These are phyloP conservation scores for Adansonia rubrostipa DNA, from an alignment of 441 rosid species.

Conservation along the genomic window DNA sequence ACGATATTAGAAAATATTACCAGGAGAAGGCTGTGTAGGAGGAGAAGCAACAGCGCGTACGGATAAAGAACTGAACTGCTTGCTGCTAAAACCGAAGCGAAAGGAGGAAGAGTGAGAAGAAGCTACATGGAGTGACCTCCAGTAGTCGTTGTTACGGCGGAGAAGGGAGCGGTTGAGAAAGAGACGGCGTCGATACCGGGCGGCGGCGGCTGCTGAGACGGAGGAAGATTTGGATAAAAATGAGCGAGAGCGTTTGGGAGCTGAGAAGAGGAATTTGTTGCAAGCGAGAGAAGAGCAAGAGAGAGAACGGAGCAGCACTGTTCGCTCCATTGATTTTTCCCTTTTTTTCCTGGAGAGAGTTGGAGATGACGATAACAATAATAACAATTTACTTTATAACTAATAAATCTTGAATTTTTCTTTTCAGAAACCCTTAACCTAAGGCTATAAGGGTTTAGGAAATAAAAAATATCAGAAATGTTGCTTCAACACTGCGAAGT, in stretches of 20 bases:
- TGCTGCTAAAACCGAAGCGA: slow-evolving; percentile 29
- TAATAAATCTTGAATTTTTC: neutral
- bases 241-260: slow-evolving; percentile 46
- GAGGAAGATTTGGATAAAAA: slow-evolving; percentile 35
- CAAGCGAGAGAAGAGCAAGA: slow-evolving; percentile 52
- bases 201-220: slow-evolving; percentile 1
- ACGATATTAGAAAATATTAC: slow-evolving; percentile 30
- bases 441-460: neutral
- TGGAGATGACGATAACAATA: neutral
- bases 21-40: slow-evolving; percentile 52
- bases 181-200: slow-evolving; percentile 37
- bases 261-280: slow-evolving; percentile 47
- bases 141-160: slow-evolving; percentile 36
- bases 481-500: neutral
- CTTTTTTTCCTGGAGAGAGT: neutral
- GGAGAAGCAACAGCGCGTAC: slow-evolving; percentile 63
- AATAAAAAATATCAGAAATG: neutral
- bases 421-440: neutral
- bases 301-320: slow-evolving; percentile 65
- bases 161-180: slow-evolving; percentile 36
- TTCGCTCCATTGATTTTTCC: slow-evolving; percentile 21
- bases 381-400: neutral
- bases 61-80: slow-evolving; percentile 54
- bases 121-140: slow-evolving; percentile 25
- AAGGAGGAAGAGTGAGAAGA: slow-evolving; percentile 40